Conservation (phyloP, 192 early-diverging fungal genomes). For the Linnemannia zychae region DNA sequence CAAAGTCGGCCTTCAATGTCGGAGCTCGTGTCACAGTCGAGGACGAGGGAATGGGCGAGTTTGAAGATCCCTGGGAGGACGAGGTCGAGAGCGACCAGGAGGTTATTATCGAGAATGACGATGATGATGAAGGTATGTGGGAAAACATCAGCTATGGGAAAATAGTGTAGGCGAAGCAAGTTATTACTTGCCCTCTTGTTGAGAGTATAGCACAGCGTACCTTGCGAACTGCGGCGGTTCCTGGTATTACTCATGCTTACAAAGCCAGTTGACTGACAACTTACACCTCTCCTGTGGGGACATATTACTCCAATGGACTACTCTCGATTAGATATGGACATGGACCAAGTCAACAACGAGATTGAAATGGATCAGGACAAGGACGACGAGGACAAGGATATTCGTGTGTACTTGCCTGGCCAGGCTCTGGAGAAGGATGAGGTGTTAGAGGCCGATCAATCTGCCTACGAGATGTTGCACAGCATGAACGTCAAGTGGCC, state of each 20-base stretch:
- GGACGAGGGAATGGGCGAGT: constrained; percentile 85
- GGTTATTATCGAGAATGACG: constrained; percentile 69
- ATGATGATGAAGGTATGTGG: constrained; percentile 44
- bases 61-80: constrained; percentile 95
- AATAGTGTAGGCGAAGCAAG: background rate
- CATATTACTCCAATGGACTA: background rate
- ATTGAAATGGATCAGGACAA: constrained; percentile 55
- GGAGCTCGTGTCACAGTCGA: constrained; percentile 42
- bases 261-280: background rate
- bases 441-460: constrained; percentile 93
- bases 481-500: constrained; percentile 94
- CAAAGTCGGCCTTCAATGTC: constrained; percentile 52
- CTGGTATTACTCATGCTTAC: background rate
- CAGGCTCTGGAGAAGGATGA: constrained; percentile 88
- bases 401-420: constrained; percentile 94
- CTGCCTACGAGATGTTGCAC: constrained; percentile 98
- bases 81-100: constrained; percentile 83
- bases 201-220: too few relatives aligned
- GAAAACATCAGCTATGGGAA: background rate
- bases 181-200: background rate
- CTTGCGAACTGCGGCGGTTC: background rate
- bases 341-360: constrained; percentile 46
- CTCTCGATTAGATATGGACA: constrained; percentile 41
- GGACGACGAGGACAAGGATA: constrained; percentile 70
- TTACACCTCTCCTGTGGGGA: background rate